Base-by-base conservation (phyloP, 108 stramenopile genomes). In the Nannochloropsis salina region DNA sequence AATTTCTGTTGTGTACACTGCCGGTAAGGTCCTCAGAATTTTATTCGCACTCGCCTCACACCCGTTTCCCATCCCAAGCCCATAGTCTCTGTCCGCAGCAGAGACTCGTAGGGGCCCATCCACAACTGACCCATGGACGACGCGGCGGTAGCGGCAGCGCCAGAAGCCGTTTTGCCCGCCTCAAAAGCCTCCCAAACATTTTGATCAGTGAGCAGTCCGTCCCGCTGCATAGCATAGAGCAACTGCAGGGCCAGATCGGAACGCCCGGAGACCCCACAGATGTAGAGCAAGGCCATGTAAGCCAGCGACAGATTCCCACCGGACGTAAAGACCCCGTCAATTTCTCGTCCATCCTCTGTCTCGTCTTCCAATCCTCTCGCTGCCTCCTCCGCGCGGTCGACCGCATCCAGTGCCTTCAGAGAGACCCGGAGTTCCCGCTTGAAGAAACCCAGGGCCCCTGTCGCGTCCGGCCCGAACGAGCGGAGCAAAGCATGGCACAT, bases 41-140 rank as follows among this genome's bases (percentile, higher is more conserved):
- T 74, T 15, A 74, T 74, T 15, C 61, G 61, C 61, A 74, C 61
- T n/a, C 61, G 61, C 61, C 20, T 74, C 61, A 74, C 61, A n/a
- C 61, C 61, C 61, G 61, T 74, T n/a, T 74, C 61, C 61, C 61
- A 74, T 74, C 61, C 61, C 61, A 74, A 6, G 61, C 61, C 61
- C 61, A 74, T 74, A 4, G 61, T 74, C 61, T 74, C 61, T n/a
- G 61, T 74, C 61, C 61, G 61, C 61, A 74, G n/a, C 61, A 74
- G 61, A 6, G 61, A 74, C n/a, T 74, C 61, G n/a, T 74, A 74
- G 20, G 61, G 61, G 20, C 61, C 61, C 61, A 74, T 74, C 61
- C 15, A 74, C 4, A 74, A n/a, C 61, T 74, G 61, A 3, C 61
- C 61, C 61, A 74, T n/a, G 8, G 61, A 74, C 20, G 61, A n/a